Base-by-base conservation (phyloP, 2,329 filamentous ascomycete genomes). In the Calonectria ilicicola region DNA sequence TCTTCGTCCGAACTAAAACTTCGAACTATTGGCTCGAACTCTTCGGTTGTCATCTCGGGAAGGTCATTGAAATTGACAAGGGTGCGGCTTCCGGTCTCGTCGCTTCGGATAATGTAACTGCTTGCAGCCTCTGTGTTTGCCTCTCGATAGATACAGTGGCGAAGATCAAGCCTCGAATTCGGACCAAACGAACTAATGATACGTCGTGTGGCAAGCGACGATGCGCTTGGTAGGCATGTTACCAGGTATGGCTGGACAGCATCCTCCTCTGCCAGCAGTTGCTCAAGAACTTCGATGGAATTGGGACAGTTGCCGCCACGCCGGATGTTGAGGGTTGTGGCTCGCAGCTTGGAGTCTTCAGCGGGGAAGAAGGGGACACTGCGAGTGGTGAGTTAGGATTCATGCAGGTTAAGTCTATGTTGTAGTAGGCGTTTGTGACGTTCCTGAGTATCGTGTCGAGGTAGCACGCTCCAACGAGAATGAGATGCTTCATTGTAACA, bases 241-340 rank as follows among this genome's bases (percentile, higher is more conserved):
- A 91, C 82, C 32, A 91, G 84, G 76, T 89, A 84, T 49, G 83
- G 80, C 56, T 77, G 78, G 44, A 85, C 75, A 67, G 66, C 65
- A 72, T 76, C 78, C 51, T 27, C 64, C 35, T 74, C 73, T n/a
- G 47, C 62, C 67, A 91, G 78, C 21, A 94, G 87, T 80, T 95
- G 92, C 73, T 91, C 87, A 29, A 95, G 84, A 10, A 95, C 93
- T 80, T 95, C 89, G 40, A 95, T 88, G 4, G 90, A 90, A 81
- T 95, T 95, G 27, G 91, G 89, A 74, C 92, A 91, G 81, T 95
- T 96, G 38, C 93, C 93, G 65, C 94, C 93, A 29, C 93, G 89
- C 35, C 93, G 90, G 51, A 88, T 87, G 42, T 85, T 83, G 67
- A 93, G 81, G 27, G 80, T 86, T 2, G 89, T 89, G 21, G 93